Conservation (phyloP, 2,329 filamentous ascomycete species). For the Talaromyces islandicus region DNA sequence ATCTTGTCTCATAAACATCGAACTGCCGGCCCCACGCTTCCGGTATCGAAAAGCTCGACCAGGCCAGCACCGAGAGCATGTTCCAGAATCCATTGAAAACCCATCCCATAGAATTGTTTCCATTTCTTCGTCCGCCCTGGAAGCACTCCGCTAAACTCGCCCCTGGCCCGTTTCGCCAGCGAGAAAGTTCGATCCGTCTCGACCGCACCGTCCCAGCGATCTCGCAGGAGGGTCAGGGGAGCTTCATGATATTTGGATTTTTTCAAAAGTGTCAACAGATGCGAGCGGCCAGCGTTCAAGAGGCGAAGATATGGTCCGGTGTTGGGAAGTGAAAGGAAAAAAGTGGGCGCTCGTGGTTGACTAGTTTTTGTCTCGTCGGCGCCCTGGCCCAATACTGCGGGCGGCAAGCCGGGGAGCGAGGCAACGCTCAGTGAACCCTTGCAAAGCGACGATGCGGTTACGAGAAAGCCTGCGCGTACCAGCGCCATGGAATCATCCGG, state of each 20-base stretch:
- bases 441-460: constrained; percentile 38
- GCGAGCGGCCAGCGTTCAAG: constrained; percentile 48
- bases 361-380: constrained; percentile 1
- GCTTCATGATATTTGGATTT: constrained; percentile 50
- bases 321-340: constrained; percentile 53
- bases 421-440: constrained; percentile 38
- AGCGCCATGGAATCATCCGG: constrained; percentile 44
- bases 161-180: constrained; percentile 48
- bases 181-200: constrained; percentile 39
- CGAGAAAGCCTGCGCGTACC: constrained; percentile 51
- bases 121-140: constrained; percentile 59
- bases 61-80: constrained; percentile 57
- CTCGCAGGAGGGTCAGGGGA: constrained; percentile 48
- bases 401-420: constrained; percentile 28
- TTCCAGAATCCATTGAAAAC: constrained; percentile 56
- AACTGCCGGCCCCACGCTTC: constrained; percentile 54
- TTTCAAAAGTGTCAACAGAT: constrained; percentile 48
- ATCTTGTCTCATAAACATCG: constrained; percentile 26
- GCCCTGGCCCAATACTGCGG: constrained; percentile 12
- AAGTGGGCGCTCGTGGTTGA: constrained; percentile 23
- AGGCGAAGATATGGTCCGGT: constrained; percentile 56
- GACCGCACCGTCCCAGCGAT: constrained; percentile 60
- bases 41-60: constrained; percentile 58
- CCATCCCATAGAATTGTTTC: constrained; percentile 54
- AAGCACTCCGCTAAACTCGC: constrained; percentile 50